A percentile compares a stretch with the other conserved stretches of the same genome.
phyloP scores from a whole-genome alignment of 768 basidiomycete genomes.

The Phallus indusiatus region DNA sequence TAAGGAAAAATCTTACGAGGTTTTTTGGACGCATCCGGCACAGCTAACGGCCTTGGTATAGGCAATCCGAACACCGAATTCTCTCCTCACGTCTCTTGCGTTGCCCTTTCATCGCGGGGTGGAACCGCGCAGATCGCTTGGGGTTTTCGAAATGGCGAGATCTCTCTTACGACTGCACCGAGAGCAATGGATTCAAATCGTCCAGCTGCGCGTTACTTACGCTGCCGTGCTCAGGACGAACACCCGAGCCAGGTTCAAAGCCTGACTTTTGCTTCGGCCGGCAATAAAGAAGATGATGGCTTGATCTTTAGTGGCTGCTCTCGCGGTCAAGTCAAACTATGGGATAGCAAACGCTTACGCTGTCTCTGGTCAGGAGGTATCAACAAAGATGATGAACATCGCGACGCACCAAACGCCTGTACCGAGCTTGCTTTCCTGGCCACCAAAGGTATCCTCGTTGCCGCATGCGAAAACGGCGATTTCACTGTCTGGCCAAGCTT shows the following conservation, averaged over 20 bases:
- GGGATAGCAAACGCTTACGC: constrained; percentile 40
- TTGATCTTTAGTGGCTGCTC: constrained; percentile 6
- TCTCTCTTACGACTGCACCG: constrained; percentile 48
- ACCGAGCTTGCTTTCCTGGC: constrained; percentile 28
- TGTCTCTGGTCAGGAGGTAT: constrained; percentile 57
- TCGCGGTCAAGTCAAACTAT: constrained; percentile 56
- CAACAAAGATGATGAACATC: constrained; percentile 19
- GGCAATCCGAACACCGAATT: constrained; percentile 74
- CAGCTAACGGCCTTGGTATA: constrained; percentile 46
- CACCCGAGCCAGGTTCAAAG: constrained; percentile 55
- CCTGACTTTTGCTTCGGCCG: constrained; percentile 36
- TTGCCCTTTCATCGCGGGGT: constrained; percentile 44
- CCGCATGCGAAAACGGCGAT: constrained; percentile 47
- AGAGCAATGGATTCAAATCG: constrained; percentile 48
- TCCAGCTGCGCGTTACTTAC: constrained; percentile 35
- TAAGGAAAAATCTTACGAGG: constrained; percentile 50
- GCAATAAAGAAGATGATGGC: constrained; percentile 25
- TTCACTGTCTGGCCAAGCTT: constrained; percentile 48
- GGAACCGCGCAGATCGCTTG: constrained; percentile 60
- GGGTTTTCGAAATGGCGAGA: constrained; percentile 64
- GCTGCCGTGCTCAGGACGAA: constrained; percentile 45
- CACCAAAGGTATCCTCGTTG: constrained; percentile 37
- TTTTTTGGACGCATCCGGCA: constrained; percentile 55
- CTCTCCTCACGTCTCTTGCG: constrained; percentile 47
- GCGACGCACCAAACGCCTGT: constrained; percentile 35